Conservation (phyloP, 805 yeast genomes). For the Kodamaea neixiangensis region DNA sequence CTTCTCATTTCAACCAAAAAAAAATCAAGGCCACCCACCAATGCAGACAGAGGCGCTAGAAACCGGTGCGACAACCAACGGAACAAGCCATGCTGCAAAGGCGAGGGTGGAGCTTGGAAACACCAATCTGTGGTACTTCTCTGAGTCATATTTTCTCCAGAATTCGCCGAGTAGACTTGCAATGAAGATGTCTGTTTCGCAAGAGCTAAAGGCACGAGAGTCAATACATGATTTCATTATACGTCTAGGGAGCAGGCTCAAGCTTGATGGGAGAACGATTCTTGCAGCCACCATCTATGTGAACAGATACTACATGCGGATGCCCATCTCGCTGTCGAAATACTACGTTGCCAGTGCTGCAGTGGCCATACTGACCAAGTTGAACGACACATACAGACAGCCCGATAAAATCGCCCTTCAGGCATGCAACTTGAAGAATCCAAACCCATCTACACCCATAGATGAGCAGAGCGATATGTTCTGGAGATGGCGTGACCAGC, state of each 20-base stretch:
- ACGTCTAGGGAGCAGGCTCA: slow-evolving; percentile 35
- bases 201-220: slow-evolving; percentile 40
- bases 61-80: background rate
- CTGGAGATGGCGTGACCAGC: slow-evolving; percentile 49
- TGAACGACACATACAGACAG: slow-evolving; percentile 43
- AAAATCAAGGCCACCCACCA: background rate
- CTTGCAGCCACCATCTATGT: slow-evolving; percentile 43
- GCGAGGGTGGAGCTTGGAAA: slow-evolving; percentile 9
- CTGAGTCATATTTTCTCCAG: slow-evolving; percentile 33
- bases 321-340: slow-evolving; percentile 45
- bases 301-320: slow-evolving; percentile 41
- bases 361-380: slow-evolving; percentile 43
- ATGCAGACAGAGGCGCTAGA: background rate
- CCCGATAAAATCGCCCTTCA: slow-evolving; percentile 45
- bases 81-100: background rate
- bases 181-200: slow-evolving; percentile 31
- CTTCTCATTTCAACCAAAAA: background rate
- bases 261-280: slow-evolving; percentile 44
- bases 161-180: slow-evolving; percentile 36
- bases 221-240: slow-evolving; percentile 41
- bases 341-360: slow-evolving; percentile 48
- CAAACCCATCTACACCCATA: slow-evolving; percentile 24
- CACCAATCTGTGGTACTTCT: slow-evolving; percentile 34
- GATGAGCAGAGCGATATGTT: slow-evolving; percentile 43
- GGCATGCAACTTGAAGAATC: slow-evolving; percentile 38